These are phyloP conservation scores for Elongisporangium undulatum DNA, from an alignment of 352 stramenopile genomes.

Conservation along the genomic window DNA sequence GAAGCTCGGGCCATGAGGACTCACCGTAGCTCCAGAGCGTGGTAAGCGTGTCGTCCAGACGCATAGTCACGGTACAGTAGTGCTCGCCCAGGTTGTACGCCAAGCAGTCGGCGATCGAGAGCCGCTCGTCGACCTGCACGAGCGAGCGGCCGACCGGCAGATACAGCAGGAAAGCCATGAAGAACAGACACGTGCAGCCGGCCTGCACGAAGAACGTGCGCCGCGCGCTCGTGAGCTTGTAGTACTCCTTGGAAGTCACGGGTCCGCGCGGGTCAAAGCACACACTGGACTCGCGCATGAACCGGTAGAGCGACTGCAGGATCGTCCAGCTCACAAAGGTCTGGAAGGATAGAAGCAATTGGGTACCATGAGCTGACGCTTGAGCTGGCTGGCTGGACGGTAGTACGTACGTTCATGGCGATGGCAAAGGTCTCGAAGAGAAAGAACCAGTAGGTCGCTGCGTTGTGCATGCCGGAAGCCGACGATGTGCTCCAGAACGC, in stretches of 20 bases:
- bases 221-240: constrained; percentile 15
- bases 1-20: background rate
- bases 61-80: constrained; percentile 61
- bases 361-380: background rate
- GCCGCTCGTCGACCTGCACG: constrained; percentile 14
- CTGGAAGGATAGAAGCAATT: constrained; percentile 6
- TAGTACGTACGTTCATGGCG: constrained; percentile 25
- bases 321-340: constrained; percentile 36
- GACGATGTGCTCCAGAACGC: constrained; percentile 19
- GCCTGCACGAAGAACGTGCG: constrained; percentile 25
- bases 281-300: constrained; percentile 12
- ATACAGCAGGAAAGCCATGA: constrained; percentile 19
- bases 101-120: constrained; percentile 49
- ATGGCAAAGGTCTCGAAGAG: constrained; percentile 27
- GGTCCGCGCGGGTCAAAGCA: background rate
- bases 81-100: constrained; percentile 39
- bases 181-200: constrained; percentile 11
- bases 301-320: constrained; percentile 9
- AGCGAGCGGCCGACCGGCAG: constrained; percentile 19
- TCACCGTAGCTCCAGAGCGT: constrained; percentile 72
- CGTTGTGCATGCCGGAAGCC: constrained; percentile 21
- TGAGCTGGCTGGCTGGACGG: no score
- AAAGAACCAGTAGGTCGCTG: constrained; percentile 31
- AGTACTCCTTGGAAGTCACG: constrained; percentile 6
- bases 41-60: constrained; percentile 46